Evolutionary conservation across 495 filamentous ascomycete genomes (phyloP).

Genomic region (Cercophora sp.): DNA sequence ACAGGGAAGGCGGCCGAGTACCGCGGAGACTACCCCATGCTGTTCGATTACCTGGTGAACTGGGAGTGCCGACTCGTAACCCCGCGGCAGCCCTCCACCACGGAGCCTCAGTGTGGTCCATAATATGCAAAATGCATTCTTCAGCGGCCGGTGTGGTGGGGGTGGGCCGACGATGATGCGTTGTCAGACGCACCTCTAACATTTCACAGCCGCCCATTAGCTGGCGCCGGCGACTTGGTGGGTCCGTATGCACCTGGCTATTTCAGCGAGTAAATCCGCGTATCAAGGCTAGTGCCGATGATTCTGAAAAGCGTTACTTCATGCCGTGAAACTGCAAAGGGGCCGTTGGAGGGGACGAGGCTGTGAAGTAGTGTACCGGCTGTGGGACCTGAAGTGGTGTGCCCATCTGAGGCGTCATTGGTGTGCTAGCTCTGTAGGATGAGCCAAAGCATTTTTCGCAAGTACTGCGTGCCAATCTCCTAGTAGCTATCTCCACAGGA

Average conservation of each 20-base stretch:
- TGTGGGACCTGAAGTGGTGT: neutral
- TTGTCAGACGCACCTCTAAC: neutral
- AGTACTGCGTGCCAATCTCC: neutral
- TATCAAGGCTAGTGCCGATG: neutral
- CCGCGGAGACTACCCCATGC: neutral
- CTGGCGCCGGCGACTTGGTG: neutral
- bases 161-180: neutral
- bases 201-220: neutral
- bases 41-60: conserved; percentile 1
- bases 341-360: neutral
- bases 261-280: neutral
- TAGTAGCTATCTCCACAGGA: neutral
- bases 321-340: neutral
- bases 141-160: neutral
- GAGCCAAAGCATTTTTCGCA: neutral
- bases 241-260: neutral
- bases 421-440: neutral
- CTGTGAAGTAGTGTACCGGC: neutral
- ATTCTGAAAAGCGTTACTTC: neutral
- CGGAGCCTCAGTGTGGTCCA: neutral
- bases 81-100: neutral
- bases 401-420: neutral
- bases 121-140: neutral
- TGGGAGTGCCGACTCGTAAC: neutral
- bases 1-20: neutral